A percentile compares a stretch with the other conserved stretches of the same genome.
phyloP scores from a whole-genome alignment of 805 yeast genomes.

The Myxozyma lipomycoides region DNA sequence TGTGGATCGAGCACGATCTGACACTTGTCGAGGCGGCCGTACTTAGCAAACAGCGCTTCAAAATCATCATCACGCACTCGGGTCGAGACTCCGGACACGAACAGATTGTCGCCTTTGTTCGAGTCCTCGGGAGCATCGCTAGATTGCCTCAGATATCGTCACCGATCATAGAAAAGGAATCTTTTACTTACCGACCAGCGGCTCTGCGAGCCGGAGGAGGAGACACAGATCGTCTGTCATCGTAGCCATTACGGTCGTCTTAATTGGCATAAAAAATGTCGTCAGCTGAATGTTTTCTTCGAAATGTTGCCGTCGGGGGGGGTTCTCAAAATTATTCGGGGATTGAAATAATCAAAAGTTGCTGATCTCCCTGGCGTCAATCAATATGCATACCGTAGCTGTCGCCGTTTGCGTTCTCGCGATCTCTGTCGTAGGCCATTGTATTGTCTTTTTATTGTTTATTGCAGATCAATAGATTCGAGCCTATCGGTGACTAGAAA shows the following conservation, averaged over 20 bases:
- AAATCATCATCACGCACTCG: constrained; percentile 33
- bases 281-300: too few species aligned
- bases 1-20: constrained; percentile 47
- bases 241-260: neutral
- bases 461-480: too few species aligned
- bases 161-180: neutral
- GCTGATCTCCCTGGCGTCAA: too few species aligned
- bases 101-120: constrained; percentile 35
- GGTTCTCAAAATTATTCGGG: too few species aligned
- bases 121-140: neutral
- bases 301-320: too few species aligned
- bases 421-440: too few species aligned
- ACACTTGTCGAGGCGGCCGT: constrained; percentile 32
- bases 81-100: constrained; percentile 37
- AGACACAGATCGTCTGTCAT: neutral
- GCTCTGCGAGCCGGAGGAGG: neutral
- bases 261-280: neutral
- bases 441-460: too few species aligned
- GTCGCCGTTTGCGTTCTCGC: too few species aligned
- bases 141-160: neutral
- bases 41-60: constrained; percentile 32
- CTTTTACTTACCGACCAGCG: neutral
- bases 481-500: too few species aligned
- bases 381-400: too few species aligned
- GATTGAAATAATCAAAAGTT: too few species aligned